Evolutionary conservation across 768 basidiomycete genomes (phyloP).

Genomic region (Mycena crocata): DNA sequence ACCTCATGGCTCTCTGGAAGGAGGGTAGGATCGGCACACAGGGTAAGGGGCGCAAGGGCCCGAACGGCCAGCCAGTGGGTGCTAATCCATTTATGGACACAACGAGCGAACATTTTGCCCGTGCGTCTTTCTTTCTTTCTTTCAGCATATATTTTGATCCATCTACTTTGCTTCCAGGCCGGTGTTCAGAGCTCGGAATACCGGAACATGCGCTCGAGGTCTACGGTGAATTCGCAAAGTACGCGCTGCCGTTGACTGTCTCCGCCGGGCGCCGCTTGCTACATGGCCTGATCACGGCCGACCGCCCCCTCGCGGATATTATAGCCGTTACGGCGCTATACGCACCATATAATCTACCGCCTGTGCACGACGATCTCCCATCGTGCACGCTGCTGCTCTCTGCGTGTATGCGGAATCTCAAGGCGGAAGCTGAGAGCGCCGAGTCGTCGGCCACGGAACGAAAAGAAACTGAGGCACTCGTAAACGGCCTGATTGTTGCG

Average conservation of each 20-base stretch:
- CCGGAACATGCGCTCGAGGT: slow-evolving; percentile 31
- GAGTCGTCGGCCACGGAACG: neutral
- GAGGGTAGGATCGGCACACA: slow-evolving; percentile 33
- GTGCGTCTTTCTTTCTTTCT: slow-evolving; percentile 6
- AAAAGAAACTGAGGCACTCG: slow-evolving; percentile 6
- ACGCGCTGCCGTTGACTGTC: slow-evolving; percentile 29
- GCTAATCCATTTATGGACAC: slow-evolving; percentile 19
- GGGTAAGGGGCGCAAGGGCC: slow-evolving; percentile 22
- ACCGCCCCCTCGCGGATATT: slow-evolving; percentile 23
- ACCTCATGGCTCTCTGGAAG: slow-evolving; percentile 32
- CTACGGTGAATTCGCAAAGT: slow-evolving; percentile 21
- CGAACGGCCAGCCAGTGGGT: slow-evolving; percentile 29
- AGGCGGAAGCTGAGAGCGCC: neutral
- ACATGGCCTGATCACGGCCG: slow-evolving; percentile 14
- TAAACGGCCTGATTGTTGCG: slow-evolving; percentile 7
- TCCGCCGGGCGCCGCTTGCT: slow-evolving; percentile 30
- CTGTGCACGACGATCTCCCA: slow-evolving; percentile 15
- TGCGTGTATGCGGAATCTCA: slow-evolving; percentile 24
- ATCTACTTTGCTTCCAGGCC: slow-evolving; percentile 7
- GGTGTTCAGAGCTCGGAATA: slow-evolving; percentile 25
- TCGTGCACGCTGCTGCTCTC: slow-evolving; percentile 29
- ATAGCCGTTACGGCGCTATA: slow-evolving; percentile 27
- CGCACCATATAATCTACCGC: slow-evolving; percentile 18
- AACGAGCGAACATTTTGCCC: slow-evolving; percentile 33
- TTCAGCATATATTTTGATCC: neutral